These are phyloP conservation scores for Pseudonitzschia multiseries DNA, from an alignment of 108 stramenopile genomes.

Conservation along the genomic window DNA sequence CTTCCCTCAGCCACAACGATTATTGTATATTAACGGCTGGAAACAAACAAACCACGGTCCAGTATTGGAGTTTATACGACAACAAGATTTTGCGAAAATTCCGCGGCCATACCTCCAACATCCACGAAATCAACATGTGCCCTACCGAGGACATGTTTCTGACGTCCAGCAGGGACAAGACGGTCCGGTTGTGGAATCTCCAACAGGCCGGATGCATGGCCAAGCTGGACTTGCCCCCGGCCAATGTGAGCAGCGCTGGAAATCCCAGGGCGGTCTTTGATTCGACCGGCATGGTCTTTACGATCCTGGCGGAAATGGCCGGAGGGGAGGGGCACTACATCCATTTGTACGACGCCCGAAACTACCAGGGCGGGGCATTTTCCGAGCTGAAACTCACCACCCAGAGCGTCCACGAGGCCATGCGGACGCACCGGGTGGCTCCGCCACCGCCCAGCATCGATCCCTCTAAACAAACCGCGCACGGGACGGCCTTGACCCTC, in stretches of 20 bases:
- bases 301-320: constrained; percentile 49
- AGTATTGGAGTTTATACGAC: constrained; percentile 73
- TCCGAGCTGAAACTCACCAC: constrained; percentile 68
- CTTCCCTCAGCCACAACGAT: constrained; percentile 55
- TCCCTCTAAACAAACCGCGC: not conserved
- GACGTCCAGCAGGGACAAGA: constrained; percentile 60
- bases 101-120: constrained; percentile 62
- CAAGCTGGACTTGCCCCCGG: constrained; percentile 58
- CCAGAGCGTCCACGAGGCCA: constrained; percentile 50
- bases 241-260: constrained; percentile 16
- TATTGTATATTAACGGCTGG: constrained; percentile 66
- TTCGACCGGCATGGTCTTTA: constrained; percentile 82
- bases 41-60: constrained; percentile 32
- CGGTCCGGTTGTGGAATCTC: constrained; percentile 76
- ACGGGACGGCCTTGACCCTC: constrained; percentile 19
- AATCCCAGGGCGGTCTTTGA: constrained; percentile 71
- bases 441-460: not conserved
- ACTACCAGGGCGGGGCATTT: constrained; percentile 75
- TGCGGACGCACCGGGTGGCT: constrained; percentile 30
- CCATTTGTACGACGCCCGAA: constrained; percentile 82
- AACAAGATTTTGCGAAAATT: constrained; percentile 85
- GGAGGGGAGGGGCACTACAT: constrained; percentile 59
- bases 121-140: constrained; percentile 60
- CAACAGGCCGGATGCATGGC: constrained; percentile 66
- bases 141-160: constrained; percentile 83